Evolutionary conservation across 2,329 filamentous ascomycete genomes (phyloP).

Genomic region (Fusarium chaquense): DNA sequence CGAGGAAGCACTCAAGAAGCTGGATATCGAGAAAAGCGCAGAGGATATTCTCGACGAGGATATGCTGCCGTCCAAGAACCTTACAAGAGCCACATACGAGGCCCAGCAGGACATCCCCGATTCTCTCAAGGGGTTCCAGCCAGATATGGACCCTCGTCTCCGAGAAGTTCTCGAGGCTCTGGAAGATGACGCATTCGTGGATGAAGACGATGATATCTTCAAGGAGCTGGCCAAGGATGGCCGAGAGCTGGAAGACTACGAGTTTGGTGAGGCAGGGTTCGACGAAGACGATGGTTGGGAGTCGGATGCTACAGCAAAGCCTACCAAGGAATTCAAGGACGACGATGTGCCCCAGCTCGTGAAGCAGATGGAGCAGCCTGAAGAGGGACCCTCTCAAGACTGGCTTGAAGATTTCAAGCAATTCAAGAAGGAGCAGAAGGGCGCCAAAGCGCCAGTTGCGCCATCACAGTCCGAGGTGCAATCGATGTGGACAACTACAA

Average conservation of each 20-base stretch:
- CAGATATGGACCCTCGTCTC: constrained; percentile 95
- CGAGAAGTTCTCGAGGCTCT: constrained; percentile 92
- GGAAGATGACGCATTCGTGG: constrained; percentile 95
- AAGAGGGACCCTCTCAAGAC: constrained; percentile 76
- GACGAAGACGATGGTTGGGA: constrained; percentile 89
- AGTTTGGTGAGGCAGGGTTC: constrained; percentile 78
- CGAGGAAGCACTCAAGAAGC: constrained; percentile 81
- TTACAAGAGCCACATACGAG: constrained; percentile 84
- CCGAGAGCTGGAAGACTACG: constrained; percentile 79
- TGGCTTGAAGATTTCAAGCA: constrained; percentile 95
- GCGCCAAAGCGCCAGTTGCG: constrained; percentile 56
- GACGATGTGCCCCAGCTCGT: constrained; percentile 64
- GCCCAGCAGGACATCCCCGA: constrained; percentile 94
- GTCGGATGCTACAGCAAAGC: constrained; percentile 90
- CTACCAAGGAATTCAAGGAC: constrained; percentile 68
- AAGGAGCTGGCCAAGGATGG: constrained; percentile 76
- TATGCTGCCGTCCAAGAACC: constrained; percentile 82
- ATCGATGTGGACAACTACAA: constrained; percentile 79
- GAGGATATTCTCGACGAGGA: constrained; percentile 76
- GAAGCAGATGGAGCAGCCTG: constrained; percentile 60
- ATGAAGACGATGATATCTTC: constrained; percentile 89
- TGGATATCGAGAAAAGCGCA: constrained; percentile 67
- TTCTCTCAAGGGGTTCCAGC: constrained; percentile 91
- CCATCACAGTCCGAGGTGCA: constrained; percentile 72
- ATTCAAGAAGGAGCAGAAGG: constrained; percentile 85